Evolutionary conservation across 257 asterid species (phyloP), one percentile per base, ranked within the genome.

Genomic region (Ajuga chamaepitys): DNA sequence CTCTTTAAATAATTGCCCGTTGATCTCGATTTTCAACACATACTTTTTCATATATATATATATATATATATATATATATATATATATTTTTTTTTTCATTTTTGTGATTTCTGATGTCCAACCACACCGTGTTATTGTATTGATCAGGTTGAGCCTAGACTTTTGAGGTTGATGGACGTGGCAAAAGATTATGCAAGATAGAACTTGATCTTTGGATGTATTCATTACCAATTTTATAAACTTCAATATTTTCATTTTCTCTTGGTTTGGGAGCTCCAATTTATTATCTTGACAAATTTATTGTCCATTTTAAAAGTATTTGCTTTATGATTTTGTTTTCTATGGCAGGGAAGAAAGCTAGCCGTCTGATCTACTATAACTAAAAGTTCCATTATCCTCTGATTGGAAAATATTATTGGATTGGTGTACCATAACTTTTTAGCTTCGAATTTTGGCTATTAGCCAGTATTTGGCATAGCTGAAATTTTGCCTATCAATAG

Each of bases 281-380:
- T 48, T 16, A 11, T 41, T 41, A 17, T 13, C 30, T 9, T 37
- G 37, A 8, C 46, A 57, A 34, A 14, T 38, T 47, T 58, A 17
- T 30, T 50, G 50, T 32, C 12, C 35, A 6, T 16, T 5, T 10
- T 44, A 42, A 32, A 21, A 8, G 4, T 40, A 28, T 55, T 48
- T 58, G n/a, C 46, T 60, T 7, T 44, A 3, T 58, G 47, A 14
- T 64, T 56, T 66, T 56, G 56, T n/a, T 59, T 42, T 74, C 56
- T 72, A 40, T 74, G 77, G 30, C 62, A 93, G 99, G 99, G 95
- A 11, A 89, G 73, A 74, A 81, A 79, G 75, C 78, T 93, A 9
- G 96, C 97, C 3, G 96, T 93, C 76, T 93, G 99, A 83, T 93
- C 99, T 61, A 95, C 99, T 46, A 95, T 96, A 73, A 93, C 99